A percentile compares a stretch with the other conserved stretches of the same genome.
Conservation (phyloP, 1,284 basidiomycete species). For the Golubevia sp. region DNA sequence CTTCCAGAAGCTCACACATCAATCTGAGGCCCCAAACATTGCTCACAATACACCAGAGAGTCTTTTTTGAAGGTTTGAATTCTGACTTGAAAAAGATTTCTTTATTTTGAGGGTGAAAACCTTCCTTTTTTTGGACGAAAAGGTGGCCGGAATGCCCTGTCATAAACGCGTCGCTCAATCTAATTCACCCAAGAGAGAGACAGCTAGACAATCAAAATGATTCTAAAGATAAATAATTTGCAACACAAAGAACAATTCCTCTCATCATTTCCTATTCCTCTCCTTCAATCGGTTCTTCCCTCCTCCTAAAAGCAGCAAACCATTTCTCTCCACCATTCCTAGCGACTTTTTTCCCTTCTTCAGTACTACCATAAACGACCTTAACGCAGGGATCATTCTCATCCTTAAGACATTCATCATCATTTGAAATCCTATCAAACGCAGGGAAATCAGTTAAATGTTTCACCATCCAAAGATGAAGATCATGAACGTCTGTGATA, state of each 20-base stretch:
- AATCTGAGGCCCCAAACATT: no score
- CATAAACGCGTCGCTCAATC: no score
- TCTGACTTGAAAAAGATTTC: slow-evolving; percentile 17
- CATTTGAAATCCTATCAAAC: slow-evolving; percentile 78
- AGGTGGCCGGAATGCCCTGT: slow-evolving; percentile 8
- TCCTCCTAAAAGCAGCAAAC: slow-evolving; percentile 75
- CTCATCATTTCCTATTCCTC: slow-evolving; percentile 11
- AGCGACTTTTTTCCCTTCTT: slow-evolving; percentile 96
- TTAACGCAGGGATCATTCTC: slow-evolving; percentile 64
- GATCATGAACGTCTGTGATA: slow-evolving; percentile 92
- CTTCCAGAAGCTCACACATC: no score
- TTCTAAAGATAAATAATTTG: slow-evolving; percentile 18
- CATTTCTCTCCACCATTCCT: slow-evolving; percentile 88
- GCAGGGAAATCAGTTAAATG: slow-evolving; percentile 85
- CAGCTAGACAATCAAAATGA: slow-evolving; percentile 15
- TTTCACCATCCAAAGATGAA: slow-evolving; percentile 92
- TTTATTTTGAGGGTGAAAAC: not conserved
- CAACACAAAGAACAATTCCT: slow-evolving; percentile 15
- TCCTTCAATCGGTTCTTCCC: slow-evolving; percentile 24
- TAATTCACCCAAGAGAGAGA: slow-evolving; percentile 12
- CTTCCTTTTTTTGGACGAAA: slow-evolving; percentile 12
- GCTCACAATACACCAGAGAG: no score
- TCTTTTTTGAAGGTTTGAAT: slow-evolving; percentile 20
- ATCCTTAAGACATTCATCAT: slow-evolving; percentile 62
- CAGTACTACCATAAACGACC: slow-evolving; percentile 70